phyloP scores from a whole-genome alignment of 345 rosid genomes.

The Euclidium syriacum region DNA sequence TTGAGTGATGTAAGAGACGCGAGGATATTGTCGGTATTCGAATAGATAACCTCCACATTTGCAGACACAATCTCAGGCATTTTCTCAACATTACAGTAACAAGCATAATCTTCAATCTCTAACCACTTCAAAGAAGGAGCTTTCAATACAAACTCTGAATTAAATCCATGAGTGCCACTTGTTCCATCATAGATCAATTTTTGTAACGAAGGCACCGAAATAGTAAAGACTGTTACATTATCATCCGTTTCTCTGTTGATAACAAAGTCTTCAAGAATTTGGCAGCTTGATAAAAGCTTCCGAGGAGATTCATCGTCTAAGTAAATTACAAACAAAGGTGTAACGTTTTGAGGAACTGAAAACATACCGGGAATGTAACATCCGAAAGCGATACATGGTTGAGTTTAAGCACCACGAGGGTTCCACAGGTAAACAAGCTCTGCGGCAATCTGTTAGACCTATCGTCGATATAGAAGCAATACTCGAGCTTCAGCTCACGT shows the following conservation, averaged over 20 bases:
- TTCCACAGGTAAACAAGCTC: slow-evolving; percentile 7
- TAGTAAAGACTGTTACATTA: background rate
- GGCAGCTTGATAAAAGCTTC: slow-evolving; percentile 6
- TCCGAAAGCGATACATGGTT: background rate
- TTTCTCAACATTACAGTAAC: background rate
- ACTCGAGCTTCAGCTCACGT: no score
- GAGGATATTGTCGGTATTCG: background rate
- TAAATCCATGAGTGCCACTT: background rate
- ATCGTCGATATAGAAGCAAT: no score
- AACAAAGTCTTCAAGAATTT: background rate
- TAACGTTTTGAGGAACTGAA: background rate
- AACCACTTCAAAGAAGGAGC: slow-evolving; percentile 9
- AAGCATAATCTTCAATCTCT: background rate
- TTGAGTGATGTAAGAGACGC: background rate
- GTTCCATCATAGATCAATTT: background rate
- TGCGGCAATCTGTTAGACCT: no score
- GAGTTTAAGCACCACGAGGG: slow-evolving; percentile 6
- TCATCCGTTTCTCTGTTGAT: background rate
- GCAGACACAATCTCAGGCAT: slow-evolving; percentile 9
- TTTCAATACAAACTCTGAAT: background rate
- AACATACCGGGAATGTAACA: background rate
- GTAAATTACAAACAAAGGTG: background rate
- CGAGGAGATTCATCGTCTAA: background rate
- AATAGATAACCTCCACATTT: background rate
- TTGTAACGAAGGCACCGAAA: background rate